Conservation (phyloP, 2,329 filamentous ascomycete genomes). For the Colletotrichum euphorbiae region DNA sequence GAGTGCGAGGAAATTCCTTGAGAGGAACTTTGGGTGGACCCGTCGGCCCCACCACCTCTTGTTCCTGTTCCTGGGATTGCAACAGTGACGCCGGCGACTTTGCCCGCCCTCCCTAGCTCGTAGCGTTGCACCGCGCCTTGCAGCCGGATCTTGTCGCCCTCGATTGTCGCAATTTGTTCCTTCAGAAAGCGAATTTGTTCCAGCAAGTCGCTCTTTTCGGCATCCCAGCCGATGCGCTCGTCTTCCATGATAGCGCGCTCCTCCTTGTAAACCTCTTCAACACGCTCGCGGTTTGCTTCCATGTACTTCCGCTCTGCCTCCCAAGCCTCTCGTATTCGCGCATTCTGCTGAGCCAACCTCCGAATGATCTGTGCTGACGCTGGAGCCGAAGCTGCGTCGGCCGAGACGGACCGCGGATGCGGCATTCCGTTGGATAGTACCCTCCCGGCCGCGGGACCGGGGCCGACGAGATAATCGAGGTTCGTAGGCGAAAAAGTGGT, state of each 20-base stretch:
- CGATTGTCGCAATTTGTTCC: conserved; percentile 51
- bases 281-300: conserved; percentile 64
- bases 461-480: conserved; percentile 9
- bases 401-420: conserved; percentile 47
- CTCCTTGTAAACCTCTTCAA: conserved; percentile 67
- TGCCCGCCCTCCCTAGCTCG: conserved; percentile 40
- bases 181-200: conserved; percentile 56
- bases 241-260: conserved; percentile 66
- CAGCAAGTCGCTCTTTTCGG: conserved; percentile 56
- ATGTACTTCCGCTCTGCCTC: conserved; percentile 65
- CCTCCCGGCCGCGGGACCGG: conserved; percentile 25
- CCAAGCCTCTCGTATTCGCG: conserved; percentile 61
- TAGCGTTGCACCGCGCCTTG: conserved; percentile 35
- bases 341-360: conserved; percentile 56
- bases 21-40: conserved; percentile 37
- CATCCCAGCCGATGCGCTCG: conserved; percentile 59
- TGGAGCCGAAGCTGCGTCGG: conserved; percentile 43
- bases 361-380: conserved; percentile 52
- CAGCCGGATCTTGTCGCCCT: conserved; percentile 50
- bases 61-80: conserved; percentile 37
- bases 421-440: conserved; percentile 46
- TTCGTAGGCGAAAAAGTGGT: conserved; percentile 38
- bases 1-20: conserved; percentile 44
- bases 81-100: conserved; percentile 39
- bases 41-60: conserved; percentile 35